Evolutionary conservation across 768 basidiomycete species (phyloP), one percentile per base, ranked within the genome.

Genomic region (Lactifluus volemus): DNA sequence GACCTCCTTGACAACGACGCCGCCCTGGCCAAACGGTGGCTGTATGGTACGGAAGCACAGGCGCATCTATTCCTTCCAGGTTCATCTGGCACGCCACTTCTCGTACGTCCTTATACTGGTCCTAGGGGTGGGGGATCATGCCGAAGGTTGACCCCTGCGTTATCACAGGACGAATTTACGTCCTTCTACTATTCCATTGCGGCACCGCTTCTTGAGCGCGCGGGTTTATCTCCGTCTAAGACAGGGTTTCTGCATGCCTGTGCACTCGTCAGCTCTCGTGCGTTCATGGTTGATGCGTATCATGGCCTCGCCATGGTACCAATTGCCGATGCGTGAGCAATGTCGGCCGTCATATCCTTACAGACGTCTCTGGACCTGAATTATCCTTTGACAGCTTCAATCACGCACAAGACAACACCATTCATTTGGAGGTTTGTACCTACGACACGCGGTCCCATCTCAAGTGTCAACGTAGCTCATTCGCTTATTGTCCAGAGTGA

Each of bases 271-370:
- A 88, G 85, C 3, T 88, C 90, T 4, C 79, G 92, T 42, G 86
- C 90, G 3, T 95, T 95, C 73, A 75, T 89, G 61, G 82, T 92
- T 62, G 92, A 95, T 71, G 78, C 81, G 7, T 93, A 83, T 69
- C 90, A 92, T 69, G 83, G 84, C 6, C 74, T 94, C 17, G 80
- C 87, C 1, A 87, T 96, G 80, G 88, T 92, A 19, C 91, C 92
- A 4, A 80, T 92, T 64, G 89, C 89, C 36, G 92, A 94, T 73
- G 80, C 80, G 88, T 90, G 69, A 71, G 85, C 79, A 9, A 57
- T 41, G 34, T 30, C 42, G 39, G 19, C 5, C 42, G 30, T 39
- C 11, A 34, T 19, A 19, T 38, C 49, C 30, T 53, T 12, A 48
- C 47, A 32, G 15, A 47, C 63, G 21, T 30, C 19, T 51, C 53